Evolutionary conservation across 2,329 filamentous ascomycete genomes (phyloP).

Genomic region (Thielaviopsis punctulata): DNA sequence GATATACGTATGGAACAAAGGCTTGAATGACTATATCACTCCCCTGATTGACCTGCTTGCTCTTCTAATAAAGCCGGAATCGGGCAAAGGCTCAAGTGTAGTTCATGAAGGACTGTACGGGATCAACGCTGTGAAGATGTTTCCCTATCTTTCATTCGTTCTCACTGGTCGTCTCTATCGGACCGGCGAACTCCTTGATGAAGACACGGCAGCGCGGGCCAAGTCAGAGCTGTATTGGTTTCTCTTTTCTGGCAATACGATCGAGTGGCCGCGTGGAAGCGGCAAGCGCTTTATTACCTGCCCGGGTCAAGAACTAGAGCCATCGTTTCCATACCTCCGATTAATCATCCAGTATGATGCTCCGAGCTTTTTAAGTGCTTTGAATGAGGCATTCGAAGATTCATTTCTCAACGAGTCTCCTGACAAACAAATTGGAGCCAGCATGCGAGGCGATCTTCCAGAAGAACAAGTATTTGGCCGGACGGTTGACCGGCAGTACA

Average conservation of each 20-base stretch:
- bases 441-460: slow-evolving; percentile 30
- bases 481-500: slow-evolving; percentile 78
- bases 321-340: slow-evolving; percentile 70
- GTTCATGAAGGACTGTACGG: slow-evolving; percentile 36
- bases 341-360: slow-evolving; percentile 78
- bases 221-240: slow-evolving; percentile 88
- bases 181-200: slow-evolving; percentile 57
- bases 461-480: slow-evolving; percentile 51
- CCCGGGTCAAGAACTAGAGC: slow-evolving; percentile 39
- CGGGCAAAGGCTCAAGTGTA: slow-evolving; percentile 35
- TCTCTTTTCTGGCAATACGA: slow-evolving; percentile 69
- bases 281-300: slow-evolving; percentile 43
- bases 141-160: slow-evolving; percentile 83
- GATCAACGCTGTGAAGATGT: slow-evolving; percentile 72
- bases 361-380: slow-evolving; percentile 78
- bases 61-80: slow-evolving; percentile 43
- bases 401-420: slow-evolving; percentile 71
- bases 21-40: slow-evolving; percentile 74
- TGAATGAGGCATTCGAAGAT: slow-evolving; percentile 97
- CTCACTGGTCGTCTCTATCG: slow-evolving; percentile 87
- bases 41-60: slow-evolving; percentile 69
- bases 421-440: slow-evolving; percentile 41
- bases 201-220: slow-evolving; percentile 54
- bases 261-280: slow-evolving; percentile 55
- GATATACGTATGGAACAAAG: slow-evolving; percentile 93